These are phyloP conservation scores for Nyssa sinensis DNA, from an alignment of 148 eudicot species.

Conservation along the genomic window DNA sequence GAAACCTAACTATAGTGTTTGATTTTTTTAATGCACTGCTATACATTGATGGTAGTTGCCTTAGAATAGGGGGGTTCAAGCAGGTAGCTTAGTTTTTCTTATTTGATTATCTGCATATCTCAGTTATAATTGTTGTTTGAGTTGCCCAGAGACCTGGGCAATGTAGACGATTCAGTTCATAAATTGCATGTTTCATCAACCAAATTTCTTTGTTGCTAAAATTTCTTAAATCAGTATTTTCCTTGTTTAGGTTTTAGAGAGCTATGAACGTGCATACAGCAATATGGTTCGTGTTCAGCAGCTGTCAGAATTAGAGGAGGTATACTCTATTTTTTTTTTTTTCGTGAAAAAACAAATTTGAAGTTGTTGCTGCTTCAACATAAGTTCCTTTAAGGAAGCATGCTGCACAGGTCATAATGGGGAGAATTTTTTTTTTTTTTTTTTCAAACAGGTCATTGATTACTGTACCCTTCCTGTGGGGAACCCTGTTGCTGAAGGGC, in stretches of 20 bases:
- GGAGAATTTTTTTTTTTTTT: too few relatives aligned
- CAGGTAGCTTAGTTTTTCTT: too few relatives aligned
- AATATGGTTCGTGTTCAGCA: constrained; percentile 99
- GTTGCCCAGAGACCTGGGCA: not conserved
- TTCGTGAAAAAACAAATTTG: too few relatives aligned
- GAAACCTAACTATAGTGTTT: not conserved
- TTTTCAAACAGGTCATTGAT: constrained; percentile 75
- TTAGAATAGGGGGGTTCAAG: not conserved
- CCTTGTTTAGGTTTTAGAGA: constrained; percentile 74
- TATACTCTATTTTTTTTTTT: constrained; percentile 22
- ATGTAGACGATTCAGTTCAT: not conserved
- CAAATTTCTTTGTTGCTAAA: not conserved
- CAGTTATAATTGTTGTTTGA: not conserved
- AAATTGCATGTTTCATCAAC: not conserved
- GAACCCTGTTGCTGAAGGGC: constrained; percentile 81
- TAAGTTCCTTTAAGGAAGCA: not conserved
- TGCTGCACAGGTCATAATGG: not conserved
- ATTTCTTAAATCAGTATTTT: constrained; percentile 2
- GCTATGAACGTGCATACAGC: constrained; percentile 95
- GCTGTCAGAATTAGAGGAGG: constrained; percentile 96
- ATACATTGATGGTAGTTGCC: not conserved
- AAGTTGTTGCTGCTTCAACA: constrained; percentile 4
- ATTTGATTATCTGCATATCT: not conserved
- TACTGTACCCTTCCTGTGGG: constrained; percentile 83
- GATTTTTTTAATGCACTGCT: not conserved